Conservation (phyloP, 495 filamentous ascomycete genomes). For the Neurospora sp. region DNA sequence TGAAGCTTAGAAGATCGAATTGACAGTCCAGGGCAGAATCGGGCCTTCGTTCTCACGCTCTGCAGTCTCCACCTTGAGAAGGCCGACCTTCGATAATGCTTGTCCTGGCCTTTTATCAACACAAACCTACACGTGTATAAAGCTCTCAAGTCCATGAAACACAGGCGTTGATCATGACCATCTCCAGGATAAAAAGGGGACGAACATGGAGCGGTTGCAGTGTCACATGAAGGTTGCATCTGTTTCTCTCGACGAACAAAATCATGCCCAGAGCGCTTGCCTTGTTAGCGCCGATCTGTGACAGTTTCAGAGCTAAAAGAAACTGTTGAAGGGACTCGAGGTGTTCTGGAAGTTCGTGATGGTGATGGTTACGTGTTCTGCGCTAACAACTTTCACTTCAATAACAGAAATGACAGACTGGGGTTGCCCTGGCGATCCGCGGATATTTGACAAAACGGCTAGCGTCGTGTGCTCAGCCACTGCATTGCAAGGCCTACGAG, state of each 20-base stretch:
- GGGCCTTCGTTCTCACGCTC: not conserved
- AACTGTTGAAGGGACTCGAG: not conserved
- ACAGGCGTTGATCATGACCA: not conserved
- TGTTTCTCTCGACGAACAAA: not conserved
- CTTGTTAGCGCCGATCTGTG: not conserved
- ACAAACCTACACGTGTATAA: not conserved
- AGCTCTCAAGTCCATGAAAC: not conserved
- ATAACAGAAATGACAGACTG: not conserved
- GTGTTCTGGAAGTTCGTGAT: not conserved
- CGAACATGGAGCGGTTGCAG: not conserved
- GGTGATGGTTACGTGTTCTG: not conserved
- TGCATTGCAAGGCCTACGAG: not conserved
- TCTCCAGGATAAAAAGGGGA: not conserved
- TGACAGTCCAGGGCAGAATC: not conserved
- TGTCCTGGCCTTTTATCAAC: not conserved
- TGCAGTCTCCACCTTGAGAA: not conserved
- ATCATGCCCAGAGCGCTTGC: not conserved
- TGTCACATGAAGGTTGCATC: not conserved
- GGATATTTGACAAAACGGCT: not conserved
- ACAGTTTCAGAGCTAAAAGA: not conserved
- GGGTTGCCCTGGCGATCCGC: not conserved
- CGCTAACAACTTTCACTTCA: not conserved
- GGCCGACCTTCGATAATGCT: not conserved
- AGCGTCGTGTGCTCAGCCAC: not conserved
- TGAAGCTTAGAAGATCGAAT: not conserved